Evolutionary conservation across 148 eudicot species (phyloP), one percentile per base, ranked within the genome.

Genomic region (Tetragonia tetragonoides): DNA sequence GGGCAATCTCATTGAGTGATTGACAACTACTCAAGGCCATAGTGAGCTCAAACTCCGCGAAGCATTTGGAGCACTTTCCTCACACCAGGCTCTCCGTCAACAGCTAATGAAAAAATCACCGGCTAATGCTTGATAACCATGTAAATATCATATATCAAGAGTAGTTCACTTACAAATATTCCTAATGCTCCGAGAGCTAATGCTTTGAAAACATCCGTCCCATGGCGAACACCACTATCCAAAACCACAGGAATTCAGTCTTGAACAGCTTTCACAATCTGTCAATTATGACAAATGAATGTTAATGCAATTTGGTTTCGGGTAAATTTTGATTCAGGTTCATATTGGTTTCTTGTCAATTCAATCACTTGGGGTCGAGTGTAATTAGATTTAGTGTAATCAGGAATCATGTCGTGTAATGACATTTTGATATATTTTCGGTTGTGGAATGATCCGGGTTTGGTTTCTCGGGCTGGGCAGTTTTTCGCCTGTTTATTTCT

Each of bases 141-240:
- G 34, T 28, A 28, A 28, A 28, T 28, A 28, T 28, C 34, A 28
- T 28, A 28, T 28, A 28, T 28, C 34, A 21, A 66, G 8, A 21
- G 6, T 4, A 62, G n/a, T 77, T 80, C 66, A 88, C 98, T 92
- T 86, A 95, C 97, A 81, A 95, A 93, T 65, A 95, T 84, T 60
- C 95, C 97, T 11, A 95, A 86, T 54, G 97, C 97, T 56, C 97
- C 97, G n/a, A 92, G 88, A 44, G 94, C 94, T 82, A 92, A 82
- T 80, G 97, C 92, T 84, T 90, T 92, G 83, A 92, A 92, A 68
- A 92, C 92, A 83, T 92, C 94, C 1, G 97, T 92, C 59, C 97
- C 97, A 70, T 94, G 97, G 69, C 94, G 86, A 44, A 92, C 78
- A 64, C 97, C 97, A 49, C 97, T 94, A 79, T 92, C 97, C 80